These are phyloP conservation scores for Solanum sejunctum DNA, from an alignment of 257 asterid genomes.

Conservation along the genomic window DNA sequence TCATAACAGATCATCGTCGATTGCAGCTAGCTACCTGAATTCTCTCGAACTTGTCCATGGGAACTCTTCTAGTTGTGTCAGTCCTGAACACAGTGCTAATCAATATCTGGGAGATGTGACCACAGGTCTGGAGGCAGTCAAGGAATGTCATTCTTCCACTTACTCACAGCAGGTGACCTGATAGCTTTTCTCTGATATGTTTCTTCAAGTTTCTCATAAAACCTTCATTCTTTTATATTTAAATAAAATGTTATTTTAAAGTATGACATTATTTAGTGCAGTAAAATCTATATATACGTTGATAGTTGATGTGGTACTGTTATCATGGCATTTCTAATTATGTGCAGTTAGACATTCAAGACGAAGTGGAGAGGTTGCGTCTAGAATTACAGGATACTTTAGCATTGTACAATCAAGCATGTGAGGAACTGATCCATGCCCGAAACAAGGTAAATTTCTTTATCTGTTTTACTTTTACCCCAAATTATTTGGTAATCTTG, in stretches of 20 bases:
- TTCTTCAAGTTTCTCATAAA: neutral
- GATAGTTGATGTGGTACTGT: constrained; percentile 1
- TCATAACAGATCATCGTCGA: constrained; percentile 2
- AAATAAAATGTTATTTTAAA: neutral
- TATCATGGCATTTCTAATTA: neutral
- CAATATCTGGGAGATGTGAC: constrained; percentile 17
- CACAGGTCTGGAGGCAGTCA: constrained; percentile 10
- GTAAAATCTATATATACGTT: neutral
- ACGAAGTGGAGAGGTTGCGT: constrained; percentile 53
- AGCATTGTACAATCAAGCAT: constrained; percentile 56
- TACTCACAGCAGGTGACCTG: constrained; percentile 39
- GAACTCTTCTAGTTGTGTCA: constrained; percentile 4
- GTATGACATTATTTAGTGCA: neutral
- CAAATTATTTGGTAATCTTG: neutral
- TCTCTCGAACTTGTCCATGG: constrained; percentile 14
- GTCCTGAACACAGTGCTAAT: constrained; percentile 4
- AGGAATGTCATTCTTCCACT: constrained; percentile 18
- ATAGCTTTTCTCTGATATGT: constrained; percentile 1
- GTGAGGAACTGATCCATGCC: constrained; percentile 52
- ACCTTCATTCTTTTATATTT: neutral
- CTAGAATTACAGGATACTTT: constrained; percentile 48
- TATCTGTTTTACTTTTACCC: constrained; percentile 1
- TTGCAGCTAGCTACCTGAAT: constrained; percentile 17
- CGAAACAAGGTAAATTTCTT: constrained; percentile 44
- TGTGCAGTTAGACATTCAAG: constrained; percentile 34